Base-by-base conservation (phyloP, 2,329 filamentous ascomycete species). In the Colletotrichum sublineola region DNA sequence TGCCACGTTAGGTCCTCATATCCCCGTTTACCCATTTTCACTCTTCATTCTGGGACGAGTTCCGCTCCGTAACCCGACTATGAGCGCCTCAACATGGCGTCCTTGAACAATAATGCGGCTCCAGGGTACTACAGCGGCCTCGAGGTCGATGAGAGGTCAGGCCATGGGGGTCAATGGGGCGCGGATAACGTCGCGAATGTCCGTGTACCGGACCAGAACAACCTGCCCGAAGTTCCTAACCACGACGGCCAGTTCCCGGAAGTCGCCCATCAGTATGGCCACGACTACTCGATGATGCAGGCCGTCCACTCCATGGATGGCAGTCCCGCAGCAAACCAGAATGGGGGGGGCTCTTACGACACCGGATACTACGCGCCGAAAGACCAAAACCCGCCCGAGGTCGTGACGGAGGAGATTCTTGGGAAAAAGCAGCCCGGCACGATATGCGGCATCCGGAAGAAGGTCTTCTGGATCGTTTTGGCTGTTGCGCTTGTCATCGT, bases 381-480 rank as follows among this genome's bases (percentile, higher is more conserved):
- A 31, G 67, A 46, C 14, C 46, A 46, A 50, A 31, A 57, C 40
- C 46, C 53, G 18, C 65, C 60, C 14, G 60, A 65, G 12, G 71
- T 67, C 42, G 46, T 52, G 4, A 53, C 38, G 8, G 50, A 63
- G 11, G 62, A 64, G 20, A 11, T 58, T 4, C 11, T 18, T 9
- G 50, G 44, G 24, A 52, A 67, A 6, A 56, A 58, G 36, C 44
- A 36, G 12, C 33, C 20, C 14, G 12, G 50, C 2, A 58, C 63
- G 15, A 64, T 75, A 31, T 75, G 73, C 42, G 73, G 73, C 14
- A 20, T 75, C 18, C 42, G 61, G 15, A 55, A 61, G 40, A 74
- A 74, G 61, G n/a, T 60, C 1, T 74, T 75, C 31, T 74, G 71
- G 73, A 67, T 74, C 9, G 29, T 72, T 4, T 48, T 72, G 20